Evolutionary conservation across 1,139 yeast genomes (phyloP), one percentile per base, ranked within the genome.

Genomic region (Hansenula lynferdii): DNA sequence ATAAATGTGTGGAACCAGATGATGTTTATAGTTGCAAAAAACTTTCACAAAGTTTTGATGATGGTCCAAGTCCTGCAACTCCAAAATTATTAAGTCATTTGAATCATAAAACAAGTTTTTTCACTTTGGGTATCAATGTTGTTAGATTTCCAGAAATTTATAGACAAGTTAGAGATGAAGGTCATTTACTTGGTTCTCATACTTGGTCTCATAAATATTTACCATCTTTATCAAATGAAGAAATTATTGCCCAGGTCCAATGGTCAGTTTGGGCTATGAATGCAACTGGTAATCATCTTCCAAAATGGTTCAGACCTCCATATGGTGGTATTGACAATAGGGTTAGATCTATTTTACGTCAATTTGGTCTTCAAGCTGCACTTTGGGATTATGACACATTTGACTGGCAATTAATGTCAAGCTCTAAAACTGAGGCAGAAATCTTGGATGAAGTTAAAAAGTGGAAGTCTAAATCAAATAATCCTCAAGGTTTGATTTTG

Each of bases 191-290:
- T 57, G 97, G 86, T 1, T 75, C 90, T 0, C 98, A 90, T 59
- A 87, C 97, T 1, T 90, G 97, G 96, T 80, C 92, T 6, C 97
- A 90, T 63, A 79, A 80, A 42, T 85, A 82, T 51, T 69, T 90
- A 44, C 97, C 97, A 1, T 64, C 80, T 1, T 67, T 90, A 42
- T 61, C 77, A 15, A 87, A 87, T 57, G 92, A 86, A 59, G 75
- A 86, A 45, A 77, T 90, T 17, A 79, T 85, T 42, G 96, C 97
- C 0, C 96, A 90, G 58, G 65, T 90, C 34, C 82, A 90, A 62
- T 90, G 97, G 98, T 83, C 95, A 2, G 79, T 89, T 28, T 90
- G 97, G 97, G 96, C 97, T 6, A 86, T 89, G 94, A 89, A 92
- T 62, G 96, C 97, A 3, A 89, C 97, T 0, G 85, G 87, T 0